Percentiles rank a stretch among this genome's conserved stretches.
phyloP scores from a whole-genome alignment of 768 basidiomycete species.

The Cyclocybe aegerita region DNA sequence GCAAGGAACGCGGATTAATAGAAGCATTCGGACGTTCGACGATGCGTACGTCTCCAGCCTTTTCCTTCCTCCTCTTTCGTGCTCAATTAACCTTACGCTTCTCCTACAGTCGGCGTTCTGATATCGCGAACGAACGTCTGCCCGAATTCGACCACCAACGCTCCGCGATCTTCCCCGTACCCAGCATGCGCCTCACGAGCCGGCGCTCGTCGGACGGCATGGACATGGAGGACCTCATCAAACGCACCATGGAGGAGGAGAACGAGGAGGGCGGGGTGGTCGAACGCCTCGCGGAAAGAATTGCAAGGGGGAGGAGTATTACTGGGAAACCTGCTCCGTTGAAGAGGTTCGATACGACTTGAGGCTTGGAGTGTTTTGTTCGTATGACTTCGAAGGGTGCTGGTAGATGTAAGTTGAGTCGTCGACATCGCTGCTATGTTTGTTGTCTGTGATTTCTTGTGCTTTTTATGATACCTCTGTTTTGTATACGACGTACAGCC shows the following conservation, averaged over 20 bases:
- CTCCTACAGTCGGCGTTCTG: slow-evolving; percentile 59
- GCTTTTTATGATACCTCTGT: slow-evolving; percentile 6
- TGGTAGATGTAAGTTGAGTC: not conserved
- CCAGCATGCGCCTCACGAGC: slow-evolving; percentile 49
- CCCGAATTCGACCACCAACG: slow-evolving; percentile 49
- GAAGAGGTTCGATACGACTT: slow-evolving; percentile 66
- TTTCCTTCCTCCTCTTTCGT: not conserved
- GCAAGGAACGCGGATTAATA: slow-evolving; percentile 56
- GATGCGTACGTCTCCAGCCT: slow-evolving; percentile 58
- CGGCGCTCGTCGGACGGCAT: slow-evolving; percentile 44
- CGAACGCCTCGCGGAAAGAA: slow-evolving; percentile 61
- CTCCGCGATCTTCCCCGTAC: slow-evolving; percentile 54
- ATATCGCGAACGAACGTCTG: slow-evolving; percentile 73
- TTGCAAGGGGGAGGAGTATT: slow-evolving; percentile 50
- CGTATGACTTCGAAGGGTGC: not conserved
- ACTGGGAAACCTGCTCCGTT: slow-evolving; percentile 49
- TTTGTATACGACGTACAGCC: not conserved
- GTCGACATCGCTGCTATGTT: not conserved
- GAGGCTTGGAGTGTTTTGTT: slow-evolving; percentile 7
- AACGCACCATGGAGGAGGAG: slow-evolving; percentile 61
- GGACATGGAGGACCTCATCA: slow-evolving; percentile 67
- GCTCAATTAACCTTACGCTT: not conserved
- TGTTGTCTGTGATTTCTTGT: not conserved
- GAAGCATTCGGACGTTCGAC: slow-evolving; percentile 68
- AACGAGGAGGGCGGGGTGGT: slow-evolving; percentile 49